Base-by-base conservation (phyloP, 306 rosid species). In the Quercus variabilis region DNA sequence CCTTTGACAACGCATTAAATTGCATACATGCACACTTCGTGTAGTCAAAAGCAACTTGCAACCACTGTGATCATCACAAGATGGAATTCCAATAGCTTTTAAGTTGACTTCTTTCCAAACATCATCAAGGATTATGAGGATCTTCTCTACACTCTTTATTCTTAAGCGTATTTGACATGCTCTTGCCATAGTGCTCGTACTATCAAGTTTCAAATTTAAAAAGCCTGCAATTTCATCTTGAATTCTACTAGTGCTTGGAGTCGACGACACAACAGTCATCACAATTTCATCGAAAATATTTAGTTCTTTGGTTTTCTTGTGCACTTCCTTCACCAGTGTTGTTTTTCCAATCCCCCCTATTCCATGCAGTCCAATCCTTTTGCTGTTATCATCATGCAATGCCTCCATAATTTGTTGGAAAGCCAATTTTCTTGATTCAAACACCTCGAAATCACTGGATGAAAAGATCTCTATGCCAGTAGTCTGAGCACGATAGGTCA, bases 91-190 rank as follows among this genome's bases (percentile, higher is more conserved):
- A 31, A 75, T 38, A 3, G 0, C 52, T 3, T 20, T 0, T 11
- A 83, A 23, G 3, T 76, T 0, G 5, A 79, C 14, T n/a, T 8
- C 0, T 2, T 4, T 23, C 81, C 86, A 83, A 0, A 75, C 46
- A 30, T 83, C 86, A 71, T 83, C 86, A 0, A 83, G 9, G n/a
- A 83, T 62, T 8, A 83, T 0, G 62, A 83, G 83, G 17, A 79
- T 41, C 28, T 70, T 83, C 26, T 60, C 4, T 11, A 46, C 71
- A 38, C 18, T 31, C 3, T 13, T 57, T 41, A 83, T 60, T 70
- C 78, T 75, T 0, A 1, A 5, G 74, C 74, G 21, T 6, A 83
- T n/a, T 2, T 0, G 11, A 38, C 0, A 4, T 3, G 55, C 69
- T 1, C 56, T 41, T 0, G 33, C 76, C 0, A 1, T 23, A 18